These are phyloP conservation scores for Diaporthe ampelina DNA, from an alignment of 2,329 filamentous ascomycete species.

Conservation along the genomic window DNA sequence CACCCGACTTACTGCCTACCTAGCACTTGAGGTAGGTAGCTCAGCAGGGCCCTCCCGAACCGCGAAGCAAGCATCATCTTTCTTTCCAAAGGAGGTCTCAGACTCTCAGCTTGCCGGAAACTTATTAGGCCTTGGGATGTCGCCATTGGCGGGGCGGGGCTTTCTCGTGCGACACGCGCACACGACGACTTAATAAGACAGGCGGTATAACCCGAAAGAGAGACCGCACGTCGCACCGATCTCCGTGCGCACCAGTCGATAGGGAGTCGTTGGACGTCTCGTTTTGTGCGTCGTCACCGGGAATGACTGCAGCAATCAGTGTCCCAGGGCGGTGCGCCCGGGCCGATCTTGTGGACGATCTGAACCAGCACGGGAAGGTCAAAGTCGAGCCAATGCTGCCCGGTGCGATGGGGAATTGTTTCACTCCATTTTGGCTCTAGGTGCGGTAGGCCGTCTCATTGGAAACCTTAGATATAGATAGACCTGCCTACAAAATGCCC, in stretches of 20 bases:
- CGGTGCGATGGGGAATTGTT: slow-evolving; percentile 8
- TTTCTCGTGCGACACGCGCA: slow-evolving; percentile 15
- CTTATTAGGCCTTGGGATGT: not conserved
- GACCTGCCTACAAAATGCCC: not conserved
- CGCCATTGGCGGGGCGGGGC: not conserved
- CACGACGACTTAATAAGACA: slow-evolving; percentile 26
- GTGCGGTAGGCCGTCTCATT: slow-evolving; percentile 12
- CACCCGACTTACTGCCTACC: too few relatives aligned
- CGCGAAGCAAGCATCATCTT: not conserved
- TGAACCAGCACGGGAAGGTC: not conserved
- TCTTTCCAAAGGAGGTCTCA: not conserved
- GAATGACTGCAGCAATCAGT: not conserved
- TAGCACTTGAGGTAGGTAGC: not conserved
- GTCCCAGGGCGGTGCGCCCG: not conserved
- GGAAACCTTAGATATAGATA: slow-evolving; percentile 25
- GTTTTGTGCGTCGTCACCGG: slow-evolving; percentile 1
- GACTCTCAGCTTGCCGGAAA: slow-evolving; percentile 8
- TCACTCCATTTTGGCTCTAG: slow-evolving; percentile 11
- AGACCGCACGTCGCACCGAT: not conserved
- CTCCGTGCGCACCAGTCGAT: not conserved
- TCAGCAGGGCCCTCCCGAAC: not conserved
- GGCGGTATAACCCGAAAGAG: slow-evolving; percentile 11
- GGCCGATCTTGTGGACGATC: slow-evolving; percentile 10
- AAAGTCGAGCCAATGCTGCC: not conserved
- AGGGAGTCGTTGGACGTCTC: not conserved